These are phyloP conservation scores for Ceratopteris richardii DNA, from an alignment of 75 land plant species.

Conservation along the genomic window DNA sequence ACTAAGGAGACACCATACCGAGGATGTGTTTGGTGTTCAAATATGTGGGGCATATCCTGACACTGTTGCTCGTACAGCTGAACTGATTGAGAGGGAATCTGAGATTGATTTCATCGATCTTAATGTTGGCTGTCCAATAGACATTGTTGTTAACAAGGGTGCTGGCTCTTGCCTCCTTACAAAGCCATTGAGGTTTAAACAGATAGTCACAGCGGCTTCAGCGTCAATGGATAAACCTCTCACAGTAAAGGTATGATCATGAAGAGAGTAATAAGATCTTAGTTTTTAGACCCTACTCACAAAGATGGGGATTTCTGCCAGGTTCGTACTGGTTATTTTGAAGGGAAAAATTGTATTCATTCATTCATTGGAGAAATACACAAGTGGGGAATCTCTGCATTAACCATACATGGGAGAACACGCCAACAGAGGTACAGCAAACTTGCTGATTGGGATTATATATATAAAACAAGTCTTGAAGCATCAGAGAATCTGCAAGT, in stretches of 20 bases:
- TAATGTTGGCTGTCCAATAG: slow-evolving; percentile 98
- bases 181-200: slow-evolving; percentile 74
- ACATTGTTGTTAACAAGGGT: slow-evolving; percentile 91
- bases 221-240: slow-evolving; percentile 56
- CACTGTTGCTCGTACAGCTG: slow-evolving; percentile 79
- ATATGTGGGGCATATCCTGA: slow-evolving; percentile 96
- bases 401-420: slow-evolving; percentile 90
- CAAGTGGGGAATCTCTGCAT: slow-evolving; percentile 77
- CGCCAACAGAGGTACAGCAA: slow-evolving; percentile 98
- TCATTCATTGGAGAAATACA: slow-evolving; percentile 62
- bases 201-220: slow-evolving; percentile 55
- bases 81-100: slow-evolving; percentile 83
- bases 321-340: slow-evolving; percentile 88
- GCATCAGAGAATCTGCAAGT: slow-evolving; percentile 63
- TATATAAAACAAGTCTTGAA: slow-evolving; percentile 51
- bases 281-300: too few relatives aligned
- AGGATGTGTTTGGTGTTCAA: slow-evolving; percentile 94
- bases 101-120: slow-evolving; percentile 87
- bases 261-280: too few relatives aligned
- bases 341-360: slow-evolving; percentile 83
- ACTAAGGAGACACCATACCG: slow-evolving; percentile 78
- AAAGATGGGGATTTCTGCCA: too few relatives aligned
- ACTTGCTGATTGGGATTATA: slow-evolving; percentile 93
- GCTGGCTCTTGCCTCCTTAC: slow-evolving; percentile 92
- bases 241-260: slow-evolving; percentile 68